Conservation (phyloP, 1,139 yeast genomes). For the Hyphopichia fennica region DNA sequence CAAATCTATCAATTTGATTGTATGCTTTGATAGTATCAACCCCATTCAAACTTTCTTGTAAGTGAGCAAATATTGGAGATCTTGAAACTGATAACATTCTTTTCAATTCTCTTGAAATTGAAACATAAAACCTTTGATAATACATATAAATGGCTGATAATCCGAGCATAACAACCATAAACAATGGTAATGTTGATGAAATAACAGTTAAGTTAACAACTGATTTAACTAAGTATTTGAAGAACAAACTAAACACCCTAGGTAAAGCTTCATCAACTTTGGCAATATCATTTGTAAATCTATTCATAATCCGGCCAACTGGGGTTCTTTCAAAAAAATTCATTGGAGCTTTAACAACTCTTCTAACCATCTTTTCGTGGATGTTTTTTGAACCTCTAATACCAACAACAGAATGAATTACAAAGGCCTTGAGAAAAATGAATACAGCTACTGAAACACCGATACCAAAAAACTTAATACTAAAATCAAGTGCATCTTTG, state of each 20-base stretch:
- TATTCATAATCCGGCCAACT: conserved; percentile 32
- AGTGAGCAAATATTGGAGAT: conserved; percentile 64
- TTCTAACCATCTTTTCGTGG: conserved; percentile 25
- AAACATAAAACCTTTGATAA: conserved; percentile 53
- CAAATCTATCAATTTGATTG: conserved; percentile 52
- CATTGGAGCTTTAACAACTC: conserved; percentile 30
- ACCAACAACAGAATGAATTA: conserved; percentile 16
- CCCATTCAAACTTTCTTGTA: conserved; percentile 63
- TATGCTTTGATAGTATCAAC: conserved; percentile 62
- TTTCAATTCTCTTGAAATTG: conserved; percentile 57
- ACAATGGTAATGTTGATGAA: conserved; percentile 51
- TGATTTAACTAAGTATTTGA: conserved; percentile 42
- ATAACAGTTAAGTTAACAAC: conserved; percentile 51
- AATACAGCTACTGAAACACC: conserved; percentile 25
- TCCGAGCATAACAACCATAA: conserved; percentile 39
- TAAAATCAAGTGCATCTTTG: conserved; percentile 19
- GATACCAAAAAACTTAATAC: conserved; percentile 30
- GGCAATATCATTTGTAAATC: conserved; percentile 67
- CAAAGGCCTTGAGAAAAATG: conserved; percentile 14
- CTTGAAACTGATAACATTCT: conserved; percentile 50
- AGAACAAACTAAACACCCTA: conserved; percentile 28
- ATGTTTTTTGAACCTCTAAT: conserved; percentile 23
- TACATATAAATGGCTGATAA: conserved; percentile 49
- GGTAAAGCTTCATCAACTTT: conserved; percentile 26
- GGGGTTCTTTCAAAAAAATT: conserved; percentile 31